Evolutionary conservation across 2,329 filamentous ascomycete genomes (phyloP).

Genomic region (Sporothrix variecibatus): DNA sequence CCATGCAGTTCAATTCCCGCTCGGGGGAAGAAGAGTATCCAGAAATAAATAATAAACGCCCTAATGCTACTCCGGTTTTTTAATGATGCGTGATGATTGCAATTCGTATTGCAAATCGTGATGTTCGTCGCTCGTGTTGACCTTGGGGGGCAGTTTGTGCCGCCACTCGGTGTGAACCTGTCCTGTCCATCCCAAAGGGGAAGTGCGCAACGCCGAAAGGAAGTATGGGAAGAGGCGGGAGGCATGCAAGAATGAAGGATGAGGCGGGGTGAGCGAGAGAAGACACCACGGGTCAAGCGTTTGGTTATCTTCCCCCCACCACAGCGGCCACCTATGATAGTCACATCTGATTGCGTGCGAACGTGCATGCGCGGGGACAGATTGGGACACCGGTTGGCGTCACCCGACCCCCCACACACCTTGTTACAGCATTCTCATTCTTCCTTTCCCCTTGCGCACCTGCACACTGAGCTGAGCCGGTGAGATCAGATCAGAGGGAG

Average conservation of each 20-base stretch:
- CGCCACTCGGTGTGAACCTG: background rate
- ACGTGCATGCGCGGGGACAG: constrained; percentile 15
- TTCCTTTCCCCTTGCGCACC: background rate
- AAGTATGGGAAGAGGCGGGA: background rate
- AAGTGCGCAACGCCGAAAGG: constrained; percentile 15
- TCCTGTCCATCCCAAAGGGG: constrained; percentile 1
- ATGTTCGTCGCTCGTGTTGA: background rate
- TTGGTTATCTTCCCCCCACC: constrained; percentile 2
- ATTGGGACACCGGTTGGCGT: constrained; percentile 8
- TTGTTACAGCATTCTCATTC: background rate
- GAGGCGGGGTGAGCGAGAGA: background rate
- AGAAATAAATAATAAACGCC: constrained; percentile 6
- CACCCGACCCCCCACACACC: constrained; percentile 6
- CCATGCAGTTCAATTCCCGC: constrained; percentile 13
- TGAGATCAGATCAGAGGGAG: background rate
- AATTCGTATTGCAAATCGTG: background rate
- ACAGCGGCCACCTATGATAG: background rate
- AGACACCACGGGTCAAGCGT: background rate
- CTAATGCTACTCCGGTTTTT: background rate
- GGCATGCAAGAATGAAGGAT: background rate
- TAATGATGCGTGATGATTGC: background rate
- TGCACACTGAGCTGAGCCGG: background rate
- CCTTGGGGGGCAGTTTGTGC: background rate
- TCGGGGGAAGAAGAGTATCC: background rate
- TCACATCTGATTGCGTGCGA: background rate